A percentile compares a stretch with the other conserved stretches of the same genome.
Conservation (phyloP, 1,139 yeast species). For the Blastobotrys petasosporus region DNA sequence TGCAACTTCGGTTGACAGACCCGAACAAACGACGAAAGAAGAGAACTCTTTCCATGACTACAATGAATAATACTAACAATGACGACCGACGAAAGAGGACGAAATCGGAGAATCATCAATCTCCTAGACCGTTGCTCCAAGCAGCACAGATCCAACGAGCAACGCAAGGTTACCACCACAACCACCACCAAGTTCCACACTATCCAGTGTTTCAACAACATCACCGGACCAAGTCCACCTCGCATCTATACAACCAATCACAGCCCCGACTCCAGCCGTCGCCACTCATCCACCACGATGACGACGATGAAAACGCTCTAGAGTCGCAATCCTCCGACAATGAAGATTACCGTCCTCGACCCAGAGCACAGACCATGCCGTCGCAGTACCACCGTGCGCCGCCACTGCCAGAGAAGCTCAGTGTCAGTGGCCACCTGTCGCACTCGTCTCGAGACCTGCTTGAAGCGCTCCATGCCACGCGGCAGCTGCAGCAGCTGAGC, state of each 20-base stretch:
- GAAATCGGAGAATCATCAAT: no score
- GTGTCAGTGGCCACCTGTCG: conserved; percentile 21
- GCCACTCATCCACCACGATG: background rate
- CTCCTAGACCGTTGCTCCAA: no score
- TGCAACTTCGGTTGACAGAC: conserved; percentile 20
- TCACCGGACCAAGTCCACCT: no score
- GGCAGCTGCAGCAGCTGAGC: conserved; percentile 37
- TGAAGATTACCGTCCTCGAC: conserved; percentile 3
- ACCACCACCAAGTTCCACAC: no score
- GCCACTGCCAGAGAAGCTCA: conserved; percentile 24
- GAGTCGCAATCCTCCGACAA: conserved; percentile 8
- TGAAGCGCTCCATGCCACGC: conserved; percentile 38
- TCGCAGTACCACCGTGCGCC: conserved; percentile 15
- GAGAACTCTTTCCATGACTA: conserved; percentile 14
- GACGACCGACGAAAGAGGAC: conserved; percentile 5
- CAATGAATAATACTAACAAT: conserved; percentile 12
- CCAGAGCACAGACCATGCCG: conserved; percentile 8
- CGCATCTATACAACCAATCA: no score
- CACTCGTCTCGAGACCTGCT: conserved; percentile 32
- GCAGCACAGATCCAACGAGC: no score
- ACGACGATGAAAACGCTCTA: conserved; percentile 5
- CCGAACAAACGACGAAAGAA: conserved; percentile 18
- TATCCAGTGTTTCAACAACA: no score
- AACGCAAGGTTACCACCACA: no score
- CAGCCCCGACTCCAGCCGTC: no score